Evolutionary conservation across 1,284 basidiomycete genomes (phyloP).

Genomic region (Cerrena zonata): DNA sequence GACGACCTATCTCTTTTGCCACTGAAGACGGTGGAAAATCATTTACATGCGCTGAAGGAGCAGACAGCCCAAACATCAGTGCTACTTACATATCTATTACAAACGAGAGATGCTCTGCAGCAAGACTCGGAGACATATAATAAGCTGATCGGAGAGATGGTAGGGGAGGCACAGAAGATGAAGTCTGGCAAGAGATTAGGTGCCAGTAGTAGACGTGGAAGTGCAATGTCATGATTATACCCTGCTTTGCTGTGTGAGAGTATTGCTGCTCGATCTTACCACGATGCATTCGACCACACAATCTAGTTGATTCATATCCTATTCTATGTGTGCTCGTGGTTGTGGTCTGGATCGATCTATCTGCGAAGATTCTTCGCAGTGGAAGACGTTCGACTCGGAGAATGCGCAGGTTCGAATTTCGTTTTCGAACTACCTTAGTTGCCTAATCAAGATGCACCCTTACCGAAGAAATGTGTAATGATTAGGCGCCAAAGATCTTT

Average conservation of each 20-base stretch:
- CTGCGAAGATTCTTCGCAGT: too few species aligned
- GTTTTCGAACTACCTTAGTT: not conserved
- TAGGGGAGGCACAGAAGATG: conserved; percentile 76
- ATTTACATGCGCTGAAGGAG: conserved; percentile 58
- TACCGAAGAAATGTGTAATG: not conserved
- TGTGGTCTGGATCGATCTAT: too few species aligned
- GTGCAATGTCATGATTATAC: conserved; percentile 30
- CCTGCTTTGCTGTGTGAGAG: not conserved
- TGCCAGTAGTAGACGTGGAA: conserved; percentile 48
- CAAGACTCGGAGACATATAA: conserved; percentile 87
- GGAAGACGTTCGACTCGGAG: too few species aligned
- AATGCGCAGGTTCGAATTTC: too few species aligned
- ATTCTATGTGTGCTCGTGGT: too few species aligned
- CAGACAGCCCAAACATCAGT: conserved; percentile 71
- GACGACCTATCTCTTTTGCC: conserved; percentile 70
- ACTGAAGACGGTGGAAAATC: conserved; percentile 56
- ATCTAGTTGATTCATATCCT: too few species aligned
- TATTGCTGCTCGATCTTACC: too few species aligned
- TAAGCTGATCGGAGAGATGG: conserved; percentile 72
- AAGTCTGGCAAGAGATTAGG: conserved; percentile 53
- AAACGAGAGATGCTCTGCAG: conserved; percentile 76
- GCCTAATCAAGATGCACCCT: not conserved
- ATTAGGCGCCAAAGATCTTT: not conserved
- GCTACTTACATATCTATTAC: conserved; percentile 73
- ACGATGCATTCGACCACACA: too few species aligned